Conservation (phyloP, 805 yeast genomes). For the Barnettozyma pratensis region DNA sequence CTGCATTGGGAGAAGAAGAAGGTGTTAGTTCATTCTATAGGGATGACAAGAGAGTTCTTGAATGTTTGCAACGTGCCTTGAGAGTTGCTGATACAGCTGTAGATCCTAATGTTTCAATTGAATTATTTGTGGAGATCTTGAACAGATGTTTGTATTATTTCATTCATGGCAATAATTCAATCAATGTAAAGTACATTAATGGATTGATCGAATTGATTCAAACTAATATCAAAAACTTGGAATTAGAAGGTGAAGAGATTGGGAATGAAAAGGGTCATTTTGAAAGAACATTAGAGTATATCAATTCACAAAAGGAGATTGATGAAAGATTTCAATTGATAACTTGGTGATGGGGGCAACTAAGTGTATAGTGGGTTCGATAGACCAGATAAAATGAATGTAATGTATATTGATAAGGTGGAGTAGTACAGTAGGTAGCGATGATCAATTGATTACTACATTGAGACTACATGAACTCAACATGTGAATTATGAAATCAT, state of each 20-base stretch:
- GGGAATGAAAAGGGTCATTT: conserved; percentile 43
- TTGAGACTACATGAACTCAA: too few species aligned
- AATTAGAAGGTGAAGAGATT: conserved; percentile 14
- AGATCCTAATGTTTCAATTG: conserved; percentile 69
- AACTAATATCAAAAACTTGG: conserved; percentile 42
- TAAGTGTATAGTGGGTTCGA: background rate
- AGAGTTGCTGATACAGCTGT: conserved; percentile 92
- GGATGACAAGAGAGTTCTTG: conserved; percentile 73
- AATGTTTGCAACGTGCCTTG: conserved; percentile 82
- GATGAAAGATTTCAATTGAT: conserved; percentile 67
- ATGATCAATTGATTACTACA: too few species aligned
- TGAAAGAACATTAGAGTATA: conserved; percentile 66
- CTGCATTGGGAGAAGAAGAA: conserved; percentile 40
- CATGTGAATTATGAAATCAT: too few species aligned
- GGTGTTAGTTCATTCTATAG: conserved; percentile 37
- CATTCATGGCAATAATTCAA: conserved; percentile 67
- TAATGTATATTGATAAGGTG: too few species aligned
- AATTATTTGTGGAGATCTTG: conserved; percentile 84
- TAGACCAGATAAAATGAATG: too few species aligned
- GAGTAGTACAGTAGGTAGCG: too few species aligned
- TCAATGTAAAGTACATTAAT: conserved; percentile 72
- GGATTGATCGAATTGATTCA: conserved; percentile 81
- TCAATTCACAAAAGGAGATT: conserved; percentile 58
- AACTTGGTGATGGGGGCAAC: conserved; percentile 15
- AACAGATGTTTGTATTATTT: conserved; percentile 82